Base-by-base conservation (phyloP, 306 rosid genomes). In the Acacia acuminata region DNA sequence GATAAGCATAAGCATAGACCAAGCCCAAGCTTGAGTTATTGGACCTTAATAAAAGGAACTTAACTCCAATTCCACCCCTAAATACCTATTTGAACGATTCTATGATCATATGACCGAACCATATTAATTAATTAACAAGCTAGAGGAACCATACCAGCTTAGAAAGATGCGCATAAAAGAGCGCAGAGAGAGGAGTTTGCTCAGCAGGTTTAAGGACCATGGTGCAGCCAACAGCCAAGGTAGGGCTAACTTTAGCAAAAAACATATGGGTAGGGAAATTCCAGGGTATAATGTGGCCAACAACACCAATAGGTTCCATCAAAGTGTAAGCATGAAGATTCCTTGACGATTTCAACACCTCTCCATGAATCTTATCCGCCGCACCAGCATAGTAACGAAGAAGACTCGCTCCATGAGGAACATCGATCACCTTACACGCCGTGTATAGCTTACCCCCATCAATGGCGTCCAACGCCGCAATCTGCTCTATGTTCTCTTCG, bases 381-480 rank as follows among this genome's bases (percentile, higher is more conserved):
- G 99, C 96, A 1, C 99, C 98, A 1, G 96, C 99, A 71, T 93
- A 95, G 90, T 95, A 93, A n/a, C 94, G 91, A 7, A 95, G 77
- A 13, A n/a, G 43, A 3, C 83, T 74, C 9, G 84, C 82, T 32
- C 79, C 88, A 38, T 42, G 66, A 2, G 99, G 99, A 75, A 95
- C 78, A 53, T 92, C 99, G 13, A 78, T 25, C 5, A 69, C 71
- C 80, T 92, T 93, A n/a, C 94, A 82, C 40, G 55, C 8, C 53
- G 77, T 32, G 32, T 84, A 90, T 83, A 88, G 53, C 76, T 89
- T 92, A 7, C 97, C 99, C 0, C 88, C 99, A 82, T 95, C 98
- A 70, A 95, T 80, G 20, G 93, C 82, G 17, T 96, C 98, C 87
- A 96, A 82, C 34, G 89, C 81, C 36, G 97, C 96, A 36, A 90